Base-by-base conservation (phyloP, 2,329 filamentous ascomycete genomes). In the Pseudocercospora pini-densiflorae region DNA sequence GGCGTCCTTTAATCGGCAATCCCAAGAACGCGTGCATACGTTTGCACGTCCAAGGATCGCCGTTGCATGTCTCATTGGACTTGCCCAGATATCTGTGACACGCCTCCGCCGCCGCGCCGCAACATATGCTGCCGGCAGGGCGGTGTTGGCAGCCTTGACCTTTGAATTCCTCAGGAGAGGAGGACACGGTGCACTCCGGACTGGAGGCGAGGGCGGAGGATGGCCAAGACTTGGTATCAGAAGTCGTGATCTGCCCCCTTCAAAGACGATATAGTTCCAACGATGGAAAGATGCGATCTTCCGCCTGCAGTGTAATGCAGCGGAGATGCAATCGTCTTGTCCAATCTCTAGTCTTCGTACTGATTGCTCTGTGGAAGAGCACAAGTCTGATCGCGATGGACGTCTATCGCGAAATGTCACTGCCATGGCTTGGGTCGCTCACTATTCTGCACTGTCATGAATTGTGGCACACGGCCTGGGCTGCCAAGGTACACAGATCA, bases 21-120 rank as follows among this genome's bases (percentile, higher is more conserved):
- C 29, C 51, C 54, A 59, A 61, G 58, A 60, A 19, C 5, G 59
- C 61, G 31, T 60, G 53, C 59, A 51, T 43, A 21, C 45, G 49
- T 62, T 68, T 58, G 62, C 45, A 45, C n/a, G 19, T 60, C 59
- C 61, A 64, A 64, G 62, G 62, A 65, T 65, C 63, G 55, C 47
- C 63, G 40, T 59, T 62, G 60, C 62, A 68, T 60, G 33, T 55
- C 45, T 66, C 61, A 66, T 66, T 66, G 67, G 67, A 23, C 43
- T 49, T 23, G 63, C 62, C 62, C 62, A 65, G 66, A 60, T 49
- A 55, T 63, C 59, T 65, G 62, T 60, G 54, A 47, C 63, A 51
- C 59, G 45, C 33, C 36, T 27, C 45, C 33, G 23, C 45, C 23
- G 61, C 61, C 53, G 61, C 61, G 61, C 36, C 61, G 61, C 53